Evolutionary conservation across 306 rosid species (phyloP), one percentile per base, ranked within the genome.

Genomic region (Quillaja saponaria): DNA sequence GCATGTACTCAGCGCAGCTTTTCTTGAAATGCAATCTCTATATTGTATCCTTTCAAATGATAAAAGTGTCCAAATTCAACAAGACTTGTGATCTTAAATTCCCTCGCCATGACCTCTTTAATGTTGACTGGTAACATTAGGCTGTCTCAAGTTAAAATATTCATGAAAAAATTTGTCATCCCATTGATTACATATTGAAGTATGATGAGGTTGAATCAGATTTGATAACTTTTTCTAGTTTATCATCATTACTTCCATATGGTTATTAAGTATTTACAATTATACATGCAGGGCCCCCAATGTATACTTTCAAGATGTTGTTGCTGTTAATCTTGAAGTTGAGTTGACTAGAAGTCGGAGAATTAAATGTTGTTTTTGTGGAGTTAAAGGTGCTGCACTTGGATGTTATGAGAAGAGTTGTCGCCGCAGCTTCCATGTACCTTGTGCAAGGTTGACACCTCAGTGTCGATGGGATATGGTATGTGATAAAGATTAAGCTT

Each of bases 401-500:
- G 98, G 98, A 35, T 92, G 98, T 71, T 86, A 63, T 58, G 86
- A 86, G 69, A 82, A 81, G 78, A 77, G 77, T 75, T 92, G 98
- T 76, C 96, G 96, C 39, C 82, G 69, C 79, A 92, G 98, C 78
- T 92, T 92, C 65, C 98, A 92, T 55, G 83, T 92, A 50, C 67
- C 89, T 49, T 92, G 98, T 66, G 95, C 98, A 64, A 88, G 72
- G 75, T 76, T 69, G 81, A 88, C 85, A 67, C 84, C 90, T 12
- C 78, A 72, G 56, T 92, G 95, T 73, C 96, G 92, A 69, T 92
- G 98, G 98, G 96, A 92, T 75, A 71, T 55, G 67, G 98, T 92
- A 78, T 17, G 73, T 71, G 56, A 66, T 46, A 60, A 51, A 68
- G 17, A 37, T 34, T 67, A 28, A 67, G 40, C 48, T 31, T 68